phyloP scores from a whole-genome alignment of 345 rosid genomes.

The Acer negundo region DNA sequence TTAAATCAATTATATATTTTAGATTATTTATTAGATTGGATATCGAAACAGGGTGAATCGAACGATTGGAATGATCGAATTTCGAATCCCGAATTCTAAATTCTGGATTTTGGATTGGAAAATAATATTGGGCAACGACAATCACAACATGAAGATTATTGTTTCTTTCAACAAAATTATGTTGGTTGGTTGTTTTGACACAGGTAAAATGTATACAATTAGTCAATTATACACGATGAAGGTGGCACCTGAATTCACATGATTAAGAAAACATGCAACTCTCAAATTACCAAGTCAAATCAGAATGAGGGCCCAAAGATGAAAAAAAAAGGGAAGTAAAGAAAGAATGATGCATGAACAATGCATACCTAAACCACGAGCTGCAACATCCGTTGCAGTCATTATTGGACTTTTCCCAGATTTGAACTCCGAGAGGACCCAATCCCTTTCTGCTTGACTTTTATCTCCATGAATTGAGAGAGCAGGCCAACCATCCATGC shows the following conservation, averaged over 20 bases:
- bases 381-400: constrained; percentile 99
- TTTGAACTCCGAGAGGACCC: constrained; percentile 99
- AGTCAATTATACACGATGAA: no score
- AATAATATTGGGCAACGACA: not conserved
- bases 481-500: constrained; percentile 99
- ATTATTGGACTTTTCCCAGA: constrained; percentile 98
- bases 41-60: no score
- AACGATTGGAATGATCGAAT: no score
- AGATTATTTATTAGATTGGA: no score
- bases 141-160: not conserved
- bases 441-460: constrained; percentile 99
- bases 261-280: not conserved
- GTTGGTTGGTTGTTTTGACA: not conserved
- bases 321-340: not conserved
- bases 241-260: not conserved
- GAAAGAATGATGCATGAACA: not conserved
- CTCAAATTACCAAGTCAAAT: constrained; percentile 5
- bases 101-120: no score
- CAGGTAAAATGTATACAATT: not conserved
- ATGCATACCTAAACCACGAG: constrained; percentile 92
- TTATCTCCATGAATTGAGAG: constrained; percentile 98
- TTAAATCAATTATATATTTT: no score
- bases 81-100: no score
- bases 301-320: not conserved
- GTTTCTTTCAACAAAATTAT: not conserved